Evolutionary conservation across 352 stramenopile genomes (phyloP).

Genomic region (Blastocystis sp.): DNA sequence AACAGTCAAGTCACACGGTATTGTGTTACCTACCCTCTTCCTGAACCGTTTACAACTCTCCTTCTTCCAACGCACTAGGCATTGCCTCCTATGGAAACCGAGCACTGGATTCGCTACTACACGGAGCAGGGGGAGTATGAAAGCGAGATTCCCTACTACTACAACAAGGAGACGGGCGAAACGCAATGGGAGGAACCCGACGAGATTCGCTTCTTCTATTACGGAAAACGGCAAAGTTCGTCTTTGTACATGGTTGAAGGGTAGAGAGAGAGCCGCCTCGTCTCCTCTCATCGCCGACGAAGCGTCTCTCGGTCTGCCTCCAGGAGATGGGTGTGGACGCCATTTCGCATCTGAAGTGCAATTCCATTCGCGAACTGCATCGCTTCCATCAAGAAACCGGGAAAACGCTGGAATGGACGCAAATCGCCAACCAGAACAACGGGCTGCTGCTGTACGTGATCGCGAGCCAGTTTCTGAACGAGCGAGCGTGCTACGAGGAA

Average conservation of each 20-base stretch:
- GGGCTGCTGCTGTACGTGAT: conserved; percentile 23
- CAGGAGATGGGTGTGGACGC: conserved; percentile 30
- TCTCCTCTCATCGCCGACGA: background rate
- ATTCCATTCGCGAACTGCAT: conserved; percentile 34
- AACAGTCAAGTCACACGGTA: no score
- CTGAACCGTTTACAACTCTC: no score
- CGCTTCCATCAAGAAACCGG: background rate
- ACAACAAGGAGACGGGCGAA: conserved; percentile 43
- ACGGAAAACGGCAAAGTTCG: conserved; percentile 15
- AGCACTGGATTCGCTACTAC: conserved; percentile 58
- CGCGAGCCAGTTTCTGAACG: conserved; percentile 50
- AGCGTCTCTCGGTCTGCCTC: background rate
- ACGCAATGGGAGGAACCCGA: conserved; percentile 54
- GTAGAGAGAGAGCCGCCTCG: background rate
- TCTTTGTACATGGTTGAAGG: background rate
- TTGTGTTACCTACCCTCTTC: no score
- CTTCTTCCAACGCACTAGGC: no score
- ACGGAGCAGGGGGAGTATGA: conserved; percentile 21
- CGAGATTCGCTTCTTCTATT: conserved; percentile 17
- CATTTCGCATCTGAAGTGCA: conserved; percentile 32
- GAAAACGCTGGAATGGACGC: conserved; percentile 4
- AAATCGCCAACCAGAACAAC: conserved; percentile 3
- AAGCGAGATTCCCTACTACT: conserved; percentile 55
- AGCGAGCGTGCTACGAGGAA: conserved; percentile 15
- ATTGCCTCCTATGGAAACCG: conserved; percentile 31